These are phyloP conservation scores for Rozella allomycis DNA, from an alignment of 371 early-diverging fungal species.

Conservation along the genomic window DNA sequence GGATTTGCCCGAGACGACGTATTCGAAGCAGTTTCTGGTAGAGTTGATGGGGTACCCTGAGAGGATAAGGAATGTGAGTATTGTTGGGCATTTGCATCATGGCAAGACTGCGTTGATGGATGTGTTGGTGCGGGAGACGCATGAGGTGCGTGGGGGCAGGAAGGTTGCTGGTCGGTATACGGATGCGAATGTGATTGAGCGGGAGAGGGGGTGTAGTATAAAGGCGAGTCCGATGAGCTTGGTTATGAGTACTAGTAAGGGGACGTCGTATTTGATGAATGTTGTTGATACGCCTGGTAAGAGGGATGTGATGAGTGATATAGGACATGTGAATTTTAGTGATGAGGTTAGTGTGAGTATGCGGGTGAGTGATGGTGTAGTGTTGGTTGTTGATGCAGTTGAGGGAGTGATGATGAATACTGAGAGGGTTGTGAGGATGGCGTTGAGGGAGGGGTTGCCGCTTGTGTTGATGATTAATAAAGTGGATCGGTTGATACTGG, in stretches of 20 bases:
- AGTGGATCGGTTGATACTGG: slow-evolving; percentile 82
- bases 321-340: slow-evolving; percentile 76
- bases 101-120: slow-evolving; percentile 89
- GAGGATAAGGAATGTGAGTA: slow-evolving; percentile 59
- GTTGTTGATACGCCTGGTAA: slow-evolving; percentile 75
- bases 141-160: slow-evolving; percentile 22
- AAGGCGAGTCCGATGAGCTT: slow-evolving; percentile 83
- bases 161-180: slow-evolving; percentile 50
- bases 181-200: slow-evolving; percentile 74
- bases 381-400: slow-evolving; percentile 83
- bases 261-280: slow-evolving; percentile 71
- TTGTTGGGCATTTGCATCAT: slow-evolving; percentile 88
- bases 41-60: slow-evolving; percentile 62
- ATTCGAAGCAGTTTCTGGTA: slow-evolving; percentile 72
- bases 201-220: slow-evolving; percentile 67
- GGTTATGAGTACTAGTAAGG: slow-evolving; percentile 58
- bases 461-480: slow-evolving; percentile 83
- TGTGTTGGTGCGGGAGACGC: slow-evolving; percentile 70
- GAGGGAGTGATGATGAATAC: slow-evolving; percentile 92
- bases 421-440: slow-evolving; percentile 60
- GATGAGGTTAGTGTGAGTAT: slow-evolving; percentile 78
- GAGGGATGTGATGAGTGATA: background rate
- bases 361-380: slow-evolving; percentile 72
- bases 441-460: slow-evolving; percentile 51
- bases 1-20: slow-evolving; percentile 56